Percentiles rank a stretch among this genome's conserved stretches.
Conservation (phyloP, 768 basidiomycete genomes). For the Auriscalpium orientale region DNA sequence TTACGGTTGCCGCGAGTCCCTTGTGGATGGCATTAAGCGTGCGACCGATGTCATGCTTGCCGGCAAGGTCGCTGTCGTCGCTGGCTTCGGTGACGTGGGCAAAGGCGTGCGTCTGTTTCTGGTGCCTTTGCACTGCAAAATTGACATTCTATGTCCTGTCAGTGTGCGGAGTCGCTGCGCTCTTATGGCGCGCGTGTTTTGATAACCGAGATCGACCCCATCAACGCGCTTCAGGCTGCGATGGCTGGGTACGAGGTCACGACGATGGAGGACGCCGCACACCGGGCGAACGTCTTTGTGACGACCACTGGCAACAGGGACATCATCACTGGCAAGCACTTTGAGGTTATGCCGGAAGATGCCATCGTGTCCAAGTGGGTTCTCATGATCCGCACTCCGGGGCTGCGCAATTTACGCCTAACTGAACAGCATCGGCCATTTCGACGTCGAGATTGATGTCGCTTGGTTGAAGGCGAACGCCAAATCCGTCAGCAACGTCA, state of each 20-base stretch:
- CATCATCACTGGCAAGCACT: conserved; percentile 91
- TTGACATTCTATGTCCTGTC: conserved; percentile 2
- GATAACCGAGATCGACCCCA: conserved; percentile 98
- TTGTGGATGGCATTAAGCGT: conserved; percentile 99
- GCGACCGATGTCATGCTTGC: conserved; percentile 99
- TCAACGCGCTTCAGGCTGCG: conserved; percentile 98
- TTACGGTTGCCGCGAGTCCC: conserved; percentile 99
- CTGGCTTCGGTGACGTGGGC: conserved; percentile 98
- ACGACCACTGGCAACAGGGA: conserved; percentile 99
- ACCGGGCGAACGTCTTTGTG: conserved; percentile 85
- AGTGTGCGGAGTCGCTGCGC: conserved; percentile 95
- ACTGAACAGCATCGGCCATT: conserved; percentile 66
- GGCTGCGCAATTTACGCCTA: conserved; percentile 2
- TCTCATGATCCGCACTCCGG: background rate
- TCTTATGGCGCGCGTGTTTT: conserved; percentile 97
- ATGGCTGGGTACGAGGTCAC: conserved; percentile 99
- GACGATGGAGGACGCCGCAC: conserved; percentile 97
- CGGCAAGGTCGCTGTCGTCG: conserved; percentile 98
- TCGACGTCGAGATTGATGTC: conserved; percentile 90
- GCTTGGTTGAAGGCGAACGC: conserved; percentile 97
- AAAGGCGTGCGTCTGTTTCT: conserved; percentile 73
- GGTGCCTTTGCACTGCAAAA: background rate
- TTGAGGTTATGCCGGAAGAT: conserved; percentile 92
- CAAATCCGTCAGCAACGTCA: conserved; percentile 76
- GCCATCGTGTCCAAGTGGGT: conserved; percentile 96